Evolutionary conservation across 257 asterid species (phyloP).

Genomic region (Nicotiana tabacum): DNA sequence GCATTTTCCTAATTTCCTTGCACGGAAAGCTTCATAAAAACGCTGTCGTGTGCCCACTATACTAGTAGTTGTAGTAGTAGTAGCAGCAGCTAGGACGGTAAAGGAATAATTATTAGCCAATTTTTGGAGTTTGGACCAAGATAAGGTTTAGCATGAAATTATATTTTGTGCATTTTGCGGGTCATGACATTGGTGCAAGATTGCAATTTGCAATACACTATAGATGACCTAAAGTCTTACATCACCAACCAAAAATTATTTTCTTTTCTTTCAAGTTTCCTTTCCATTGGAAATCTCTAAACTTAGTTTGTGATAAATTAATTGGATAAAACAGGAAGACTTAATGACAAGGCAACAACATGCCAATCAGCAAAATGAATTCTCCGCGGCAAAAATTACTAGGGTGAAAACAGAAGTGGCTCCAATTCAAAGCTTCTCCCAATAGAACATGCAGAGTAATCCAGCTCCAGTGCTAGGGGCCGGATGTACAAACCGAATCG

Average conservation of each 20-base stretch:
- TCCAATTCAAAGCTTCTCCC: slow-evolving; percentile 23
- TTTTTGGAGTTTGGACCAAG: no score
- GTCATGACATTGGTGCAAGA: slow-evolving; percentile 1
- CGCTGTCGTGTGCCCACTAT: no score
- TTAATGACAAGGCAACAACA: slow-evolving; percentile 32
- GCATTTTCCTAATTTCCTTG: no score
- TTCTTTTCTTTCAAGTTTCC: background rate
- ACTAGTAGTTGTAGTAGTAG: no score
- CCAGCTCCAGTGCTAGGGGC: slow-evolving; percentile 8
- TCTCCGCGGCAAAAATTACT: slow-evolving; percentile 15
- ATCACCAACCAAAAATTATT: slow-evolving; percentile 1
- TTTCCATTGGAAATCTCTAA: background rate
- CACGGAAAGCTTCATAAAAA: no score
- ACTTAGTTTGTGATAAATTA: background rate
- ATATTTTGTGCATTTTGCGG: background rate
- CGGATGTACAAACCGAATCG: no score
- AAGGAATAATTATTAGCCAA: no score
- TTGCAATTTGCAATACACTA: background rate
- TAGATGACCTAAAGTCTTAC: background rate
- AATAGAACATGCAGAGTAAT: slow-evolving; percentile 26
- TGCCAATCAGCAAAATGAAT: slow-evolving; percentile 24
- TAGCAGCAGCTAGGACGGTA: no score
- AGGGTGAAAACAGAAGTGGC: slow-evolving; percentile 23
- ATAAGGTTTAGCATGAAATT: background rate
- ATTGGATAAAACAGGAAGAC: slow-evolving; percentile 39